These are phyloP conservation scores for Paracorniculantispora psalliotae DNA, from an alignment of 2,329 filamentous ascomycete species.

Conservation along the genomic window DNA sequence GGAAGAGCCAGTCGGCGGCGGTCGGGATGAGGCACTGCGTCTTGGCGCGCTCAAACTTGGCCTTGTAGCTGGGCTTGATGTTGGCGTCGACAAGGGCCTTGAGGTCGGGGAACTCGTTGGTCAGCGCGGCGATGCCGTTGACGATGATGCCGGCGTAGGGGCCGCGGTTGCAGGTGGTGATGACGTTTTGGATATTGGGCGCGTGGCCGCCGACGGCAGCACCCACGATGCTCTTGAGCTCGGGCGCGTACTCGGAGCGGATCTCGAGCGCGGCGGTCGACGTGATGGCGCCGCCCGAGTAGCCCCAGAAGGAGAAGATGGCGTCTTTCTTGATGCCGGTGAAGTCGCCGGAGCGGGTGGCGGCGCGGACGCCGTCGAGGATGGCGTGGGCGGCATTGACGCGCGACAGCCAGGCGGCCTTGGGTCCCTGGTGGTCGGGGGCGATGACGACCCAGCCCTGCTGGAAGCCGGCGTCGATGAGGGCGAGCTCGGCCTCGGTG, in stretches of 20 bases:
- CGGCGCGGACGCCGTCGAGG: slow-evolving; percentile 41
- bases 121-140: slow-evolving; percentile 18
- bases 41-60: slow-evolving; percentile 26
- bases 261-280: slow-evolving; percentile 21
- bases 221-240: slow-evolving; percentile 20
- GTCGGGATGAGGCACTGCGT: slow-evolving; percentile 23
- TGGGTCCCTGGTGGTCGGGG: slow-evolving; percentile 43
- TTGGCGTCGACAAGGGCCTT: slow-evolving; percentile 10
- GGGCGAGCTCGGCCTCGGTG: slow-evolving; percentile 19
- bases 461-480: slow-evolving; percentile 26
- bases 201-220: slow-evolving; percentile 22
- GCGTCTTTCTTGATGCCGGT: slow-evolving; percentile 29
- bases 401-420: slow-evolving; percentile 37
- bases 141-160: slow-evolving; percentile 18
- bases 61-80: slow-evolving; percentile 15
- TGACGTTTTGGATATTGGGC: slow-evolving; percentile 17
- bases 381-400: slow-evolving; percentile 36
- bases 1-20: slow-evolving; percentile 23
- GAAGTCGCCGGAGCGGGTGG: slow-evolving; percentile 22
- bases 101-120: slow-evolving; percentile 19
- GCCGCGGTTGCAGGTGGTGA: slow-evolving; percentile 16
- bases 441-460: slow-evolving; percentile 43
- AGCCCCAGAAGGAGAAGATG: slow-evolving; percentile 39
- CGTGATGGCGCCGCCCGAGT: slow-evolving; percentile 22
- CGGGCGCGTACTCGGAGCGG: slow-evolving; percentile 21